These are phyloP conservation scores for Xylariomycetidae sp. DNA, from an alignment of 2,329 filamentous ascomycete genomes.

Conservation along the genomic window DNA sequence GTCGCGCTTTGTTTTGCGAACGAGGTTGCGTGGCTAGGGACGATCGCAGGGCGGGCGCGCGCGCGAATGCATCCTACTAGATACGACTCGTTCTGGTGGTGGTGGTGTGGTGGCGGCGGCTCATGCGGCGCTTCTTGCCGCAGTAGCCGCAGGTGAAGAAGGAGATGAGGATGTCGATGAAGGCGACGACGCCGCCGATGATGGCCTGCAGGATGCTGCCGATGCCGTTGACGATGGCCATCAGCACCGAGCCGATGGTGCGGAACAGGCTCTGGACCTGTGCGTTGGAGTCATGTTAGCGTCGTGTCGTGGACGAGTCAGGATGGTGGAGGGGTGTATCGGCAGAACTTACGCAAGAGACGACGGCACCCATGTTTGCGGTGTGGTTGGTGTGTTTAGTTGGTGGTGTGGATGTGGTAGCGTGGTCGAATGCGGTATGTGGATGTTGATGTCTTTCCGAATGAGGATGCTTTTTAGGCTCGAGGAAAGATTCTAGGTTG, in stretches of 20 bases:
- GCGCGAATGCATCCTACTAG: no score
- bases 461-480: conserved; percentile 1
- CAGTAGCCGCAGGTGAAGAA: conserved; percentile 54
- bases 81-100: conserved; percentile 32
- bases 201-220: conserved; percentile 60
- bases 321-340: conserved; percentile 2
- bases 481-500: conserved; percentile 1
- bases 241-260: conserved; percentile 60
- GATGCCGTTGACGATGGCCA: conserved; percentile 63
- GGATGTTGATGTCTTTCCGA: no score
- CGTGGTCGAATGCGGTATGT: no score
- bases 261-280: conserved; percentile 55
- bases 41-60: no score
- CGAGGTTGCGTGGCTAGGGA: no score
- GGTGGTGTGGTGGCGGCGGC: conserved; percentile 15
- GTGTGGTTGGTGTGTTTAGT: conserved; percentile 9
- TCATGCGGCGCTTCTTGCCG: conserved; percentile 18
- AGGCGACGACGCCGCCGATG: conserved; percentile 58
- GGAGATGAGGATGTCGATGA: conserved; percentile 61
- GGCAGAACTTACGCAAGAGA: conserved; percentile 66
- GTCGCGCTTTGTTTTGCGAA: no score
- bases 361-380: conserved; percentile 70
- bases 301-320: no score
- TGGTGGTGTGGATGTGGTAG: conserved; percentile 5
- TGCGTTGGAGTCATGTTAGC: conserved; percentile 15